Evolutionary conservation across 371 early-diverging fungal species (phyloP).

Genomic region (Rhizomucor pusillus): DNA sequence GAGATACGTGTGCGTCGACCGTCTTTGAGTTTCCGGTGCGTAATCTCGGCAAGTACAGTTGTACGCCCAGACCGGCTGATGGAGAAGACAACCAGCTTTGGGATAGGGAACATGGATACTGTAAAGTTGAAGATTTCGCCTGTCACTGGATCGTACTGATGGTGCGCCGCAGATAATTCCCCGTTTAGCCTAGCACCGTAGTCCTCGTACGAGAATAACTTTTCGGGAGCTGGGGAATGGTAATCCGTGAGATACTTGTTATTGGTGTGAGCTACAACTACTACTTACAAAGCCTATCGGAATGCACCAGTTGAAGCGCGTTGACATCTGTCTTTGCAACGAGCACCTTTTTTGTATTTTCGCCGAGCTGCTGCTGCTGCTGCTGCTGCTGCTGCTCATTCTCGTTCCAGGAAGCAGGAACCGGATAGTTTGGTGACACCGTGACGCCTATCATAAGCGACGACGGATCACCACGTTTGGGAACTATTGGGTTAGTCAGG

Average conservation of each 20-base stretch:
- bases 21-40: conserved; percentile 18
- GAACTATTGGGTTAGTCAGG: background rate
- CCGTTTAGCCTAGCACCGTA: conserved; percentile 45
- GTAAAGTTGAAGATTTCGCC: conserved; percentile 50
- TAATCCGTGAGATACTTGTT: background rate
- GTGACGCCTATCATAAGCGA: conserved; percentile 49
- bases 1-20: conserved; percentile 13
- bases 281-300: conserved; percentile 51
- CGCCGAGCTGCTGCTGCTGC: no score
- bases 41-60: conserved; percentile 43
- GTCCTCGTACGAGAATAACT: conserved; percentile 42
- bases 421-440: conserved; percentile 53
- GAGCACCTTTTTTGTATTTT: no score
- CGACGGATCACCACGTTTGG: background rate
- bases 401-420: background rate
- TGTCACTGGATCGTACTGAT: conserved; percentile 52
- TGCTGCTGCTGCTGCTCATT: no score
- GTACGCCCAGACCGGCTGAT: conserved; percentile 14
- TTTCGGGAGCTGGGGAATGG: conserved; percentile 40
- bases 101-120: conserved; percentile 3
- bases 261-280: background rate
- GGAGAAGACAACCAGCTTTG: conserved; percentile 10
- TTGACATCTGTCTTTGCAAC: conserved; percentile 62
- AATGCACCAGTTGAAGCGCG: conserved; percentile 56
- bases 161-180: conserved; percentile 58